phyloP scores from a whole-genome alignment of 352 stramenopile species.

The Phytophthora colocasiae region DNA sequence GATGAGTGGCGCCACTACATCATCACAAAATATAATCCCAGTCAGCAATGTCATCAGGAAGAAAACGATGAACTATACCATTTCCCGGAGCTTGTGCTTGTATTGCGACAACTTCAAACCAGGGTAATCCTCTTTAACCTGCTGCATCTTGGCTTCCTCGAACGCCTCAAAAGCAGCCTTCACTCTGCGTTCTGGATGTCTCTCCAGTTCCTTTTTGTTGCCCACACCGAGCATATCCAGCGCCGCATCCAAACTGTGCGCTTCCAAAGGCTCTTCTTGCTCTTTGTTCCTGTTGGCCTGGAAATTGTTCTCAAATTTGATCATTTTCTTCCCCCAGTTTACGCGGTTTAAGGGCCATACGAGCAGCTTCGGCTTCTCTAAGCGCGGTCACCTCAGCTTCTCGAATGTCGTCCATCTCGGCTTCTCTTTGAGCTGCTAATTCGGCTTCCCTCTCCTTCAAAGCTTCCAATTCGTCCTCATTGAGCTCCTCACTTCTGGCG shows the following conservation, averaged over 20 bases:
- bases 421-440: slow-evolving; percentile 34
- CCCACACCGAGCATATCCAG: slow-evolving; percentile 60
- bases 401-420: slow-evolving; percentile 52
- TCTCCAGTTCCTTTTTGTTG: slow-evolving; percentile 53
- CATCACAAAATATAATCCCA: slow-evolving; percentile 4
- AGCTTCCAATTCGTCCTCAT: too few relatives aligned
- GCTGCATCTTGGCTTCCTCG: slow-evolving; percentile 72
- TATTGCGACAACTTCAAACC: slow-evolving; percentile 85
- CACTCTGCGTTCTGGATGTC: slow-evolving; percentile 71
- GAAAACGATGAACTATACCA: slow-evolving; percentile 39
- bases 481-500: too few relatives aligned
- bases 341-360: slow-evolving; percentile 32
- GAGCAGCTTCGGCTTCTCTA: slow-evolving; percentile 53
- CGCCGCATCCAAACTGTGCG: slow-evolving; percentile 70
- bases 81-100: slow-evolving; percentile 80
- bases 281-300: slow-evolving; percentile 69
- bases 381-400: slow-evolving; percentile 56
- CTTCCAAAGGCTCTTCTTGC: slow-evolving; percentile 50
- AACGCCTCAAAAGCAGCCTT: slow-evolving; percentile 87
- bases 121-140: slow-evolving; percentile 74
- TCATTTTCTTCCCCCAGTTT: slow-evolving; percentile 54
- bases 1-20: slow-evolving; percentile 76
- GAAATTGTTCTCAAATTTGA: slow-evolving; percentile 68
- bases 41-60: slow-evolving; percentile 4
- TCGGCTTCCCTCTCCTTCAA: too few relatives aligned